Evolutionary conservation across 2,329 filamentous ascomycete genomes (phyloP).

Genomic region (Penicillium sp.): DNA sequence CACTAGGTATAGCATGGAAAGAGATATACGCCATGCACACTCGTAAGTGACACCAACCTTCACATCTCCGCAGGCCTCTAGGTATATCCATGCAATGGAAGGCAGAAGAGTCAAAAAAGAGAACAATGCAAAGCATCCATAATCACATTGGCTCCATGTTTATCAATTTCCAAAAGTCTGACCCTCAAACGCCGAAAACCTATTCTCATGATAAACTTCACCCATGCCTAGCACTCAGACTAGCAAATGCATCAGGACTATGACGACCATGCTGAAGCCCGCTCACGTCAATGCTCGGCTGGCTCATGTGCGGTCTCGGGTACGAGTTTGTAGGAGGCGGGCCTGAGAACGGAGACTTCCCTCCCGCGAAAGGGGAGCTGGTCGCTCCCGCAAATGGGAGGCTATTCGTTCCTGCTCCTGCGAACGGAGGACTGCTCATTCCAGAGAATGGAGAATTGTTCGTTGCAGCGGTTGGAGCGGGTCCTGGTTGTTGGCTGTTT

Average conservation of each 20-base stretch:
- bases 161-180: not conserved
- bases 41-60: conserved; percentile 6
- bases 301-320: conserved; percentile 42
- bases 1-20: not conserved
- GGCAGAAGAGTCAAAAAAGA: not conserved
- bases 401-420: conserved; percentile 1
- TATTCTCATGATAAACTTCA: conserved; percentile 13
- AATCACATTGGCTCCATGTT: conserved; percentile 3
- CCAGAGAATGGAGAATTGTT: conserved; percentile 5
- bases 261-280: conserved; percentile 47
- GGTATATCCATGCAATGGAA: conserved; percentile 15
- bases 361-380: conserved; percentile 4
- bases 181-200: not conserved
- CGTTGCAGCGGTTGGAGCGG: not conserved
- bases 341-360: conserved; percentile 2
- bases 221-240: conserved; percentile 46
- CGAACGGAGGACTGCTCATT: conserved; percentile 5
- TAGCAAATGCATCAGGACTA: conserved; percentile 51
- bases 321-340: conserved; percentile 21
- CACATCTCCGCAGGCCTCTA: conserved; percentile 13
- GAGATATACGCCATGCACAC: conserved; percentile 14
- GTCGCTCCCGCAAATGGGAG: conserved; percentile 4
- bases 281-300: conserved; percentile 49
- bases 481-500: not conserved
- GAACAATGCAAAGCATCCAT: conserved; percentile 1